Evolutionary conservation across 2,329 filamentous ascomycete genomes (phyloP), one percentile per base, ranked within the genome.

Genomic region (Pseudocercospora pini-densiflorae): DNA sequence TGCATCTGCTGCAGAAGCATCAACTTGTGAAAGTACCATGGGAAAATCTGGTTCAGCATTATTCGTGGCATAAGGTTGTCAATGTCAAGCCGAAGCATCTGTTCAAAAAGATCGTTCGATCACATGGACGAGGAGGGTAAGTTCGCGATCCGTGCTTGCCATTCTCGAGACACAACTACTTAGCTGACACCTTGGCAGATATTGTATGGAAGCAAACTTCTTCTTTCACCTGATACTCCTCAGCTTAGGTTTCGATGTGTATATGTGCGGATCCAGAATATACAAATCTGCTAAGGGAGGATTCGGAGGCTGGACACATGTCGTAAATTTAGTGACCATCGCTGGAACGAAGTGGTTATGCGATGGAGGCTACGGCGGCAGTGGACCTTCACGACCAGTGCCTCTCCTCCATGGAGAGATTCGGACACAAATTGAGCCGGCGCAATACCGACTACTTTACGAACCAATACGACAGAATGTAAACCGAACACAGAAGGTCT

Each of bases 131-230:
- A 24, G 86, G 87, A 29, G 87, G 87, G 2, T 69, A 57, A 10
- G 58, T 14, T 19, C 16, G 16, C 16, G 1, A 24, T 14, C 7
- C n/a, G 5, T 12, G 8, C 55, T 10, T 31, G 27, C 16, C 55
- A 31, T 40, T 8, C 55, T 12, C 7, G 24, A 59, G 14, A 40
- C n/a, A 23, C 19, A 5, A 21, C 33, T 36, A n/a, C n/a, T n/a
- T n/a, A 5, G 24, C 51, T 55, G 27, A 60, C 36, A 33, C 55
- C 23, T 33, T 16, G 27, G 23, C 51, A 55, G 43, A 27, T 88
- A 88, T 67, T 88, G 87, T 73, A 87, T 89, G 85, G 86, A 89
- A 75, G 86, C 82, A 64, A 87, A 87, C 55, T 76, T 77, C 6
- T 75, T 88, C 45, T 84, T 88, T 67, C 81, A 81, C n/a, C 80